Conservation (phyloP, 495 filamentous ascomycete genomes). For the Penicillium angulare region DNA sequence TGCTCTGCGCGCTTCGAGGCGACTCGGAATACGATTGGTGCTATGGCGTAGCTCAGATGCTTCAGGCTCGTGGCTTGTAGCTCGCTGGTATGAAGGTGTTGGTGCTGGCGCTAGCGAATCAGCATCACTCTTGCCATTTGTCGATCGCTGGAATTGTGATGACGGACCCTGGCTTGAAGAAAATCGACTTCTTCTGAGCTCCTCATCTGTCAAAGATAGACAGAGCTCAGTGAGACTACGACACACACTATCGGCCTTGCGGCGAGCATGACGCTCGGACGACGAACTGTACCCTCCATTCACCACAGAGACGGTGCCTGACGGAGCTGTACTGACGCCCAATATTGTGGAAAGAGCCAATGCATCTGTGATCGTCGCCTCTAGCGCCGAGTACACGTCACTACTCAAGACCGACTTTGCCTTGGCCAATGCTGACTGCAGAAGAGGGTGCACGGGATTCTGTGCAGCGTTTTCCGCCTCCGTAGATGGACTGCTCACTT, state of each 20-base stretch:
- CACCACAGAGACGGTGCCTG: slow-evolving; percentile 57
- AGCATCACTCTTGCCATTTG: slow-evolving; percentile 27
- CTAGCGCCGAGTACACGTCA: slow-evolving; percentile 78
- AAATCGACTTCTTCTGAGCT: slow-evolving; percentile 28
- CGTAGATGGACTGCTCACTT: slow-evolving; percentile 50
- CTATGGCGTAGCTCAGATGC: slow-evolving; percentile 32
- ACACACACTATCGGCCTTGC: slow-evolving; percentile 92
- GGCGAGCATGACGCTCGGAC: slow-evolving; percentile 78
- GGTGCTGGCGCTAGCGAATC: slow-evolving; percentile 33
- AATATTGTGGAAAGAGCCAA: slow-evolving; percentile 71
- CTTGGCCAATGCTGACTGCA: slow-evolving; percentile 78
- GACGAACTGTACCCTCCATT: slow-evolving; percentile 50
- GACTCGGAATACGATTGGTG: slow-evolving; percentile 64
- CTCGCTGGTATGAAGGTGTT: slow-evolving; percentile 33
- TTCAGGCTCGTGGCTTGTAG: slow-evolving; percentile 45
- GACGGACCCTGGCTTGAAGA: slow-evolving; percentile 24
- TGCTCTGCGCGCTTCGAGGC: slow-evolving; percentile 69
- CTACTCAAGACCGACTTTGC: slow-evolving; percentile 62
- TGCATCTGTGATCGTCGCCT: slow-evolving; percentile 79
- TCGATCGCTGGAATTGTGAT: slow-evolving; percentile 18
- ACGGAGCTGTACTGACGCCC: slow-evolving; percentile 64
- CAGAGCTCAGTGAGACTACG: slow-evolving; percentile 90
- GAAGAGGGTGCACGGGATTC: slow-evolving; percentile 65
- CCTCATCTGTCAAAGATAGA: slow-evolving; percentile 68
- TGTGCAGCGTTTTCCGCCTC: slow-evolving; percentile 35